A percentile compares a stretch with the other conserved stretches of the same genome.
Evolutionary conservation across 441 rosid genomes (phyloP).

Genomic region (Erodium texanum): DNA sequence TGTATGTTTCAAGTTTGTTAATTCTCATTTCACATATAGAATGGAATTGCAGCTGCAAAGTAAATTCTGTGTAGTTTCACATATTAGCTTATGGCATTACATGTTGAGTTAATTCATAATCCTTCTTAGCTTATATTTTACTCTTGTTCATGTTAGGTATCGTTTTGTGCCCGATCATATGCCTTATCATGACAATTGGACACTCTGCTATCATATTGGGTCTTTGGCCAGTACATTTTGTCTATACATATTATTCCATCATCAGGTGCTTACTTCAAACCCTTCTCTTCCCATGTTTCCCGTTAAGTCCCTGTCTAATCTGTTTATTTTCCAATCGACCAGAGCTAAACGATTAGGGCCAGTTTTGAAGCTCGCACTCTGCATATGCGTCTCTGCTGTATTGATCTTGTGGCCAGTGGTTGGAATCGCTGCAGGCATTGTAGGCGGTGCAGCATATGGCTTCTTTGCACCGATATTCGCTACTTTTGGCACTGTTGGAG

Average conservation of each 20-base stretch:
- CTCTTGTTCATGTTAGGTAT: conserved; percentile 38
- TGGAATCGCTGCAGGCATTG: conserved; percentile 50
- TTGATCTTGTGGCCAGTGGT: conserved; percentile 52
- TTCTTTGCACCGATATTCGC: conserved; percentile 82
- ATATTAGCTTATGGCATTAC: not conserved
- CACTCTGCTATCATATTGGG: conserved; percentile 62
- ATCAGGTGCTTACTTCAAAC: conserved; percentile 39
- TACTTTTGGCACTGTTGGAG: conserved; percentile 88
- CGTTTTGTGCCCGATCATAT: conserved; percentile 53
- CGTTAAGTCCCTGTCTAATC: conserved; percentile 13
- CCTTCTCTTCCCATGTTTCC: conserved; percentile 11
- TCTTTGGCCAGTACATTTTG: conserved; percentile 55
- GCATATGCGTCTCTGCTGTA: conserved; percentile 43
- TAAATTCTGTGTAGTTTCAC: no score
- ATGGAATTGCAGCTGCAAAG: no score
- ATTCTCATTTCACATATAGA: no score
- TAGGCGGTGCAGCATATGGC: conserved; percentile 68
- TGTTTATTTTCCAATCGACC: conserved; percentile 25
- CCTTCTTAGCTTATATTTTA: not conserved
- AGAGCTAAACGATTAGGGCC: conserved; percentile 76
- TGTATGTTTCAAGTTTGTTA: no score
- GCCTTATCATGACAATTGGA: conserved; percentile 57
- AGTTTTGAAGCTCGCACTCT: conserved; percentile 59
- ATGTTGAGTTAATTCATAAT: not conserved
- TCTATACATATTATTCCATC: conserved; percentile 57